phyloP scores from a whole-genome alignment of 2,329 filamentous ascomycete species.

The Fusarium fujikuroi region DNA sequence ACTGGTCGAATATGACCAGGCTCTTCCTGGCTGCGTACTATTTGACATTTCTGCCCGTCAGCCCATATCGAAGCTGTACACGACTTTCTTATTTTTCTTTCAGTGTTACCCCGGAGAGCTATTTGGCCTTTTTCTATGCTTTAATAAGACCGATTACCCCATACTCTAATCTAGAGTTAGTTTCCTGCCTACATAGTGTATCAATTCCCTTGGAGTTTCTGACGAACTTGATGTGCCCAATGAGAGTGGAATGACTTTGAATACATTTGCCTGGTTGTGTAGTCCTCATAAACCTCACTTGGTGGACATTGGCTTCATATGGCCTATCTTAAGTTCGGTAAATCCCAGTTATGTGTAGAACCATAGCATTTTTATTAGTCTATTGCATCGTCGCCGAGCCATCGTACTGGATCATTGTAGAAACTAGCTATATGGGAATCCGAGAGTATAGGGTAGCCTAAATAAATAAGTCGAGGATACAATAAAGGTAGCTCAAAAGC shows the following conservation, averaged over 20 bases:
- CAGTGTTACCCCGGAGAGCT: conserved; percentile 51
- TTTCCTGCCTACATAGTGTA: conserved; percentile 44
- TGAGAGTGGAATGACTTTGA: not conserved
- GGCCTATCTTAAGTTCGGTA: not conserved
- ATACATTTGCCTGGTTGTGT: not conserved
- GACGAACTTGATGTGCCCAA: not conserved
- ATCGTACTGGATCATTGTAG: too few species aligned
- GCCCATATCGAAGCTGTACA: conserved; percentile 36
- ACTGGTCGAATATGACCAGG: conserved; percentile 5
- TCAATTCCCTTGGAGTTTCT: conserved; percentile 41
- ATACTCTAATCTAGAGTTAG: conserved; percentile 47
- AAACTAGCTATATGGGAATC: not conserved
- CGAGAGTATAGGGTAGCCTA: not conserved
- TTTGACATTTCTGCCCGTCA: conserved; percentile 1
- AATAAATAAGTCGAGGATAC: too few species aligned
- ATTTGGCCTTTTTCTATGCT: conserved; percentile 52
- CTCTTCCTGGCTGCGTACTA: conserved; percentile 18
- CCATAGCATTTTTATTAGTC: not conserved
- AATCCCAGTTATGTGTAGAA: not conserved
- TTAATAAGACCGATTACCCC: conserved; percentile 53
- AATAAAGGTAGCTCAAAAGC: not conserved
- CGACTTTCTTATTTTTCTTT: conserved; percentile 51
- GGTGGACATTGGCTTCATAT: not conserved
- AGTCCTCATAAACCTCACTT: not conserved
- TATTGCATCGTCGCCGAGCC: not conserved